Conservation (phyloP, 2,329 filamentous ascomycete genomes). For the Colletotrichum sp. region DNA sequence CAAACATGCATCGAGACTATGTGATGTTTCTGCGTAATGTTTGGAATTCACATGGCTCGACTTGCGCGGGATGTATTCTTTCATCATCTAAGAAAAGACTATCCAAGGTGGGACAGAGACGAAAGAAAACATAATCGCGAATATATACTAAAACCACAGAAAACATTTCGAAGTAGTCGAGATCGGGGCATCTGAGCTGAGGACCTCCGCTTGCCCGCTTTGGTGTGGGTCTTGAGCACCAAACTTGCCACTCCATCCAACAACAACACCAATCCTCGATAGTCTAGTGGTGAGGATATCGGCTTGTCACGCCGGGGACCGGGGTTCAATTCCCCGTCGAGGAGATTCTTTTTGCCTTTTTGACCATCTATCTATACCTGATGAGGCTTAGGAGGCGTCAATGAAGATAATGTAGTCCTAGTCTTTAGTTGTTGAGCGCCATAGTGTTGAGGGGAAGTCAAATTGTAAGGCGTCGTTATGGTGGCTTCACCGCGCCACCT, state of each 20-base stretch:
- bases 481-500: background rate
- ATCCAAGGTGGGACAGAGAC: accelerated
- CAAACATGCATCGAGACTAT: background rate
- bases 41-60: background rate
- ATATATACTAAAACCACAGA: accelerated
- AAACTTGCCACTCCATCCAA: accelerated
- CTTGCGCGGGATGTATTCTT: background rate
- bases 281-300: slow-evolving; percentile 22
- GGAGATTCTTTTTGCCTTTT: background rate
- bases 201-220: background rate
- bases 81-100: background rate
- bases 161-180: accelerated
- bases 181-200: background rate
- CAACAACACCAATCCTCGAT: background rate
- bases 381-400: background rate
- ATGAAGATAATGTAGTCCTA: background rate
- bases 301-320: slow-evolving; percentile 20
- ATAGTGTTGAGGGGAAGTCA: background rate
- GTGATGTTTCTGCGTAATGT: background rate
- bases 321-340: slow-evolving; percentile 22
- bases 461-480: background rate
- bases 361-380: accelerated
- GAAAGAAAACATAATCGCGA: accelerated
- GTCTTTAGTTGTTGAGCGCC: background rate
- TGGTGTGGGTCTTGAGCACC: accelerated